Evolutionary conservation across 257 asterid genomes (phyloP).

Genomic region (Anisodus tanguticus): DNA sequence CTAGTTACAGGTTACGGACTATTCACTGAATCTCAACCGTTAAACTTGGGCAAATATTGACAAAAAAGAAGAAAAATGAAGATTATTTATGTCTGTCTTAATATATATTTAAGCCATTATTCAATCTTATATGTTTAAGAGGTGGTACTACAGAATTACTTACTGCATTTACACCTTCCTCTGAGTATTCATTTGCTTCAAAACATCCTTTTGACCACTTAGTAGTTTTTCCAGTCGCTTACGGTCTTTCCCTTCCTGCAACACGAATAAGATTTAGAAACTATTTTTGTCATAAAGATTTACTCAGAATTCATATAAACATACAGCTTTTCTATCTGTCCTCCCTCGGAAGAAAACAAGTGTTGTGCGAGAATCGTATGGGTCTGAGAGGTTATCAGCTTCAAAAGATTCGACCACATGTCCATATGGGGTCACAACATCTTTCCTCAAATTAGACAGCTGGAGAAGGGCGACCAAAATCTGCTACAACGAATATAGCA

Average conservation of each 20-base stretch:
- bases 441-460: constrained; percentile 71
- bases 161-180: constrained; percentile 84
- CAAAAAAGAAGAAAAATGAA: neutral
- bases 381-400: constrained; percentile 56
- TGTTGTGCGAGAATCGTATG: constrained; percentile 60
- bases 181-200: constrained; percentile 65
- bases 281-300: constrained; percentile 7
- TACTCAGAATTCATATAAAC: constrained; percentile 30
- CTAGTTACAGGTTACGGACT: neutral
- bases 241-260: constrained; percentile 88
- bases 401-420: constrained; percentile 73
- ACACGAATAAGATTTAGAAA: constrained; percentile 36
- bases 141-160: constrained; percentile 40
- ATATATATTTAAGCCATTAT: neutral
- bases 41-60: neutral
- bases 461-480: constrained; percentile 76
- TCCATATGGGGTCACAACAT: constrained; percentile 88
- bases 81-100: neutral
- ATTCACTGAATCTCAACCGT: neutral
- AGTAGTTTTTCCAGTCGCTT: constrained; percentile 54
- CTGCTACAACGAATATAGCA: constrained; percentile 84
- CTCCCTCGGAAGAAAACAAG: constrained; percentile 93
- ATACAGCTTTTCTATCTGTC: constrained; percentile 84
- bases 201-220: constrained; percentile 61
- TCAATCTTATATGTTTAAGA: neutral